phyloP scores from a whole-genome alignment of 2,329 filamentous ascomycete species.

The Stachybotrys elegans region DNA sequence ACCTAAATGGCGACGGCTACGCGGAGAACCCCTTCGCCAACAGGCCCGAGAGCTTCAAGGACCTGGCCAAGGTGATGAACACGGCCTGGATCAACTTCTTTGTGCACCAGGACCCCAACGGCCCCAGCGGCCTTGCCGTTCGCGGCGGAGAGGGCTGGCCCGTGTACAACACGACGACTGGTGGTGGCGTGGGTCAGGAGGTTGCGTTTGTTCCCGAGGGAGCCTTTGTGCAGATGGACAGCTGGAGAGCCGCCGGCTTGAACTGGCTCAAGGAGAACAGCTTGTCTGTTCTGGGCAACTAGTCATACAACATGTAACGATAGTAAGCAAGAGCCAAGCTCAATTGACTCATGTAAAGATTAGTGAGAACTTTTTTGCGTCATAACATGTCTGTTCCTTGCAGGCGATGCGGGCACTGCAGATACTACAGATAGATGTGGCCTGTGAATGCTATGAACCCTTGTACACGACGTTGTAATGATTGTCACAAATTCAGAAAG shows the following conservation, averaged over 20 bases:
- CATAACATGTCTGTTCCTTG: no score
- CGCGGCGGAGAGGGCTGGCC: constrained; percentile 18
- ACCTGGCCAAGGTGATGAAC: constrained; percentile 21
- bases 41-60: constrained; percentile 15
- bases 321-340: no score
- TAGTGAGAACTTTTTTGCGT: no score
- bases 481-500: no score
- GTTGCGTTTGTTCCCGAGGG: constrained; percentile 22
- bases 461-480: no score
- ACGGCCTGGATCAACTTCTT: constrained; percentile 27
- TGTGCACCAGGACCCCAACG: constrained; percentile 19
- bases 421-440: no score
- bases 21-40: constrained; percentile 23
- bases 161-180: constrained; percentile 11
- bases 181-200: constrained; percentile 15
- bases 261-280: constrained; percentile 21
- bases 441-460: no score
- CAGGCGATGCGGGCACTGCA: no score
- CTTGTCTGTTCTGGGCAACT: constrained; percentile 22
- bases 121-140: constrained; percentile 5
- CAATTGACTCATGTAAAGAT: no score
- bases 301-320: no score
- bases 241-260: constrained; percentile 22
- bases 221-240: constrained; percentile 19
- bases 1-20: constrained; percentile 25